phyloP scores from a whole-genome alignment of 1,139 yeast genomes.

The Waltiozyma solani region DNA sequence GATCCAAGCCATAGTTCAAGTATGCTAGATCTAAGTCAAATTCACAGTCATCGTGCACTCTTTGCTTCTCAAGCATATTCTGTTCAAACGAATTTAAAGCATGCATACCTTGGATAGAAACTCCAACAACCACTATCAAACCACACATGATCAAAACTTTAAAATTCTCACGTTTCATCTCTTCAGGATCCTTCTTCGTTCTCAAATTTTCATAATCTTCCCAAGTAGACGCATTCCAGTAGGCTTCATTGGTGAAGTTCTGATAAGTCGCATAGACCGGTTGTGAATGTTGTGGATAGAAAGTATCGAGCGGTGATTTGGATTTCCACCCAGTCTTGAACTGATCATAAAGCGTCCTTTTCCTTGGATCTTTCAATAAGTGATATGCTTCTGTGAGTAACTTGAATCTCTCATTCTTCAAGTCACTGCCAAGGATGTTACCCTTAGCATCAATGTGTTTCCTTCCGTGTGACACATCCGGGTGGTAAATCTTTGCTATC shows the following conservation, averaged over 20 bases:
- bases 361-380: constrained; percentile 47
- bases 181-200: constrained; percentile 11
- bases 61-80: constrained; percentile 17
- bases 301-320: constrained; percentile 24
- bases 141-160: constrained; percentile 19
- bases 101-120: constrained; percentile 27
- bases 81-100: constrained; percentile 26
- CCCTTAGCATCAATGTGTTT: constrained; percentile 24
- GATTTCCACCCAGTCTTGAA: constrained; percentile 34
- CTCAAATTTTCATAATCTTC: constrained; percentile 38
- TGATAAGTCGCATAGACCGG: constrained; percentile 16
- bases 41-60: constrained; percentile 35
- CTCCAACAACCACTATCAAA: constrained; percentile 19
- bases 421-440: constrained; percentile 25
- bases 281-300: constrained; percentile 21
- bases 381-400: constrained; percentile 66
- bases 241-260: constrained; percentile 31
- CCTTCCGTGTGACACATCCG: constrained; percentile 44
- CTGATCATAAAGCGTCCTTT: constrained; percentile 33
- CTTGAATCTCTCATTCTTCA: constrained; percentile 55
- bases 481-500: constrained; percentile 78
- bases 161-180: constrained; percentile 14
- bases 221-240: constrained; percentile 68
- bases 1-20: constrained; percentile 44
- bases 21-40: constrained; percentile 38